Percentiles rank a stretch among this genome's conserved stretches.
These are phyloP conservation scores for button mushroom (Agaricus bisporus) DNA, from an alignment of 768 basidiomycete genomes.

Conservation along the genomic window DNA sequence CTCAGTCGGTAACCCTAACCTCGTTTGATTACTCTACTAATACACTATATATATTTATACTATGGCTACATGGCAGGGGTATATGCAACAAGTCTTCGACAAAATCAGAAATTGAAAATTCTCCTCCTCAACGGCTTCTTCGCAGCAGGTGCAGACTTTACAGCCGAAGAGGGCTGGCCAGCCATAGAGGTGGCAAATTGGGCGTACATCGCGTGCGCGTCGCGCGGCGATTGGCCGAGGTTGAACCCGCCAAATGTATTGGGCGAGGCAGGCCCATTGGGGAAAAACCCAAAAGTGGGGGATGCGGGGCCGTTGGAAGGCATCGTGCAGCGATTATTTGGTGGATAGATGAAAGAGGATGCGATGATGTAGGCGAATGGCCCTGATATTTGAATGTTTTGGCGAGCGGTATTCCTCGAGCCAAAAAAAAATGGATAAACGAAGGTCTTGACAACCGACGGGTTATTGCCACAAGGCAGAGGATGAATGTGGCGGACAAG, in stretches of 20 bases:
- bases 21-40: neutral
- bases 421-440: too few relatives aligned
- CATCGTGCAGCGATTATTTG: conserved; percentile 26
- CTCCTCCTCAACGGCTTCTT: neutral
- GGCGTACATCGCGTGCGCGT: conserved; percentile 53
- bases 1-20: conserved; percentile 6
- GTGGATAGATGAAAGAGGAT: neutral
- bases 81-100: neutral
- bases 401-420: too few relatives aligned
- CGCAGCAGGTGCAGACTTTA: neutral
- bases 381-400: too few relatives aligned
- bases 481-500: neutral
- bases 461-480: too few relatives aligned
- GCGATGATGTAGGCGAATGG: too few relatives aligned
- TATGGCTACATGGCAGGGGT: neutral
- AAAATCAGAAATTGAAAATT: neutral
- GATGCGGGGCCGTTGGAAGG: conserved; percentile 44
- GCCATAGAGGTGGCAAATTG: conserved; percentile 26
- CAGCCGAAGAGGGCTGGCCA: neutral
- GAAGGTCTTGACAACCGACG: too few relatives aligned
- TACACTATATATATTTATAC: neutral
- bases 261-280: conserved; percentile 45
- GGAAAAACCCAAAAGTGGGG: conserved; percentile 57
- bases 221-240: conserved; percentile 53
- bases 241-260: conserved; percentile 47